Evolutionary conservation across 192 early-diverging fungal species (phyloP).

Genomic region (Rhizophagus clarus): DNA sequence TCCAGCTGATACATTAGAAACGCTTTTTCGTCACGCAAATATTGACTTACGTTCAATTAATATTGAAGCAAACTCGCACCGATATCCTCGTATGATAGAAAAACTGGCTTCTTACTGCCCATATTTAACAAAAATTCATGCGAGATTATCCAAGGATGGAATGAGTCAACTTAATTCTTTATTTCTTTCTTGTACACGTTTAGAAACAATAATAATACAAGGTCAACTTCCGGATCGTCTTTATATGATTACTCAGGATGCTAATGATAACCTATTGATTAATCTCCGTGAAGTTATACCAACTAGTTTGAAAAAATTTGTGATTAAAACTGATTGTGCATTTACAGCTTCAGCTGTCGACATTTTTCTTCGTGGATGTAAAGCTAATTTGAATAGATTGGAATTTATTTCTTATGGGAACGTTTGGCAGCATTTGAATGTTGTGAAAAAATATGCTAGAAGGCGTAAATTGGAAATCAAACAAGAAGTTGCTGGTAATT

Average conservation of each 20-base stretch:
- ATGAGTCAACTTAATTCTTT: background rate
- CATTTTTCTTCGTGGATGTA: conserved; percentile 2
- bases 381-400: conserved; percentile 3
- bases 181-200: conserved; percentile 12
- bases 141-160: background rate
- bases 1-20: background rate
- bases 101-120: background rate
- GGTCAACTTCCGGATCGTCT: background rate
- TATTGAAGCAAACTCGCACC: background rate
- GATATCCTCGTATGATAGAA: conserved; percentile 2
- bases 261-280: conserved; percentile 16
- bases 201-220: background rate
- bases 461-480: conserved; percentile 1
- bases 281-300: background rate
- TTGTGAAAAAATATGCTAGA: conserved; percentile 3
- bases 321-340: conserved; percentile 6
- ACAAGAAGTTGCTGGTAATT: conserved; percentile 4
- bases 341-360: background rate
- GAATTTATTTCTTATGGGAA: conserved; percentile 14
- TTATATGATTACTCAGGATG: background rate
- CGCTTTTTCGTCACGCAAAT: background rate
- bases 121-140: background rate
- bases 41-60: background rate
- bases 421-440: conserved; percentile 20
- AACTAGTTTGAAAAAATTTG: conserved; percentile 1